Evolutionary conservation across 2,329 filamentous ascomycete genomes (phyloP).

Genomic region (Cordyceps tenuipes): DNA sequence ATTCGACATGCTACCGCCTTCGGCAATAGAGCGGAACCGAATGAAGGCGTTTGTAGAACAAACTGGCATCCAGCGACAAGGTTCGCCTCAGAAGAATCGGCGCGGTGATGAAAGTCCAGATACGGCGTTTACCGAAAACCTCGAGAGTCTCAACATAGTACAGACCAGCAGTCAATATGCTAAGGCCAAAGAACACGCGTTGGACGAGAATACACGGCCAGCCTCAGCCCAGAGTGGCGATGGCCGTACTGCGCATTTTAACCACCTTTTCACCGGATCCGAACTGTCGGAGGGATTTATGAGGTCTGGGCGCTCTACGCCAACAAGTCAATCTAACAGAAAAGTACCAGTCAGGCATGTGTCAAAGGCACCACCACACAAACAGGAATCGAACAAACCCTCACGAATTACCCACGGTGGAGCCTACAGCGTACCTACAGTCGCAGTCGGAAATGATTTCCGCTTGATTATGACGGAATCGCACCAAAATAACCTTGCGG

Average conservation of each 20-base stretch:
- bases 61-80: background rate
- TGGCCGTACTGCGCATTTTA: background rate
- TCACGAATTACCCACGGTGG: background rate
- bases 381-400: background rate
- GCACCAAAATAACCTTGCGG: background rate
- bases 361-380: background rate
- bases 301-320: constrained; percentile 30
- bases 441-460: constrained; percentile 16
- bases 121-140: constrained; percentile 2
- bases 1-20: background rate
- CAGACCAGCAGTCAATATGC: background rate
- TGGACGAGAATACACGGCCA: constrained; percentile 1
- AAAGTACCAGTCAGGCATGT: constrained; percentile 14
- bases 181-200: background rate
- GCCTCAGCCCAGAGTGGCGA: constrained; percentile 1
- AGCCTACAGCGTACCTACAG: constrained; percentile 14
- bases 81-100: background rate
- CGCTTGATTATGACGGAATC: background rate
- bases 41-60: constrained; percentile 10
- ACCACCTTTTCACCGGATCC: constrained; percentile 27
- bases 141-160: constrained; percentile 3
- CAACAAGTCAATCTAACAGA: constrained; percentile 23
- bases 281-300: constrained; percentile 32
- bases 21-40: background rate
- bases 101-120: constrained; percentile 5